Percentiles rank a stretch among this genome's conserved stretches.
Conservation (phyloP, 306 rosid species). For the Citrullus amarus region DNA sequence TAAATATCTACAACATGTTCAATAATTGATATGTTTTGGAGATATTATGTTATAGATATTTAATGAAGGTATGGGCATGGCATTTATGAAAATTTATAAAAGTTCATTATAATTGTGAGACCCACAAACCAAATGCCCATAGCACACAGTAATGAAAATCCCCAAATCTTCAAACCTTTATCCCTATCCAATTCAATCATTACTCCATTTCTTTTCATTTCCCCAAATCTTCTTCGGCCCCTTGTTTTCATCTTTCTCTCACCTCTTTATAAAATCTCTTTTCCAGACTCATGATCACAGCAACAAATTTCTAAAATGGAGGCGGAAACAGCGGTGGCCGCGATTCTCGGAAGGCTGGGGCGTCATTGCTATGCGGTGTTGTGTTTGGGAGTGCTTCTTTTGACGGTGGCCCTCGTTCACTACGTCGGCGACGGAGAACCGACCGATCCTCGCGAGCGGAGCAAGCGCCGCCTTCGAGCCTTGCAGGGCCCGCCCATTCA, state of each 20-base stretch:
- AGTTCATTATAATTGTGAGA: not conserved
- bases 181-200: not conserved
- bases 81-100: not conserved
- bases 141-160: not conserved
- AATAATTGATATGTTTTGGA: no score
- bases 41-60: not conserved
- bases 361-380: conserved; percentile 29
- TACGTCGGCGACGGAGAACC: conserved; percentile 5
- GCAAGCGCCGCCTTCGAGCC: conserved; percentile 12
- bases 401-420: conserved; percentile 18
- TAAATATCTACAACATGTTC: no score
- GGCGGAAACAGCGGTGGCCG: conserved; percentile 4
- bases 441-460: not conserved
- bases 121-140: not conserved
- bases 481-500: conserved; percentile 11
- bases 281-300: not conserved
- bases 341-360: conserved; percentile 14
- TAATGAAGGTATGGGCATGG: not conserved
- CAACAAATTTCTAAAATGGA: not conserved
- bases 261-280: not conserved
- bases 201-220: not conserved
- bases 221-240: not conserved
- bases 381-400: conserved; percentile 28
- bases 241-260: not conserved
- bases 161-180: not conserved